phyloP scores from a whole-genome alignment of 345 rosid genomes.

The Tarenaya hassleriana region DNA sequence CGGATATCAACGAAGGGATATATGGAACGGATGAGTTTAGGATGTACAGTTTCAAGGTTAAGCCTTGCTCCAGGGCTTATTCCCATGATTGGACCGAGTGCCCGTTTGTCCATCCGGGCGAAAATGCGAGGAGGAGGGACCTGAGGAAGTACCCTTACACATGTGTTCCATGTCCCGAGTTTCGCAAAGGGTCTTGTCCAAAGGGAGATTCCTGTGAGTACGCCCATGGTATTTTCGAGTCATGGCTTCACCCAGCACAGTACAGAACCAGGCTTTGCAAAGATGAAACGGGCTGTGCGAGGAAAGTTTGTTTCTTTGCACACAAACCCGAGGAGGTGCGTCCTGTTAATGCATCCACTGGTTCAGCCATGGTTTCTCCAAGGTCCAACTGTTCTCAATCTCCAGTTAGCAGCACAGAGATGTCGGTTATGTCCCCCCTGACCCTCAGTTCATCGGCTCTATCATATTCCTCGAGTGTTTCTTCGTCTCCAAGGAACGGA shows the following conservation, averaged over 20 bases:
- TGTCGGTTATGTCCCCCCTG: constrained; percentile 53
- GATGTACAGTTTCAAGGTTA: constrained; percentile 88
- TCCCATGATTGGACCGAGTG: constrained; percentile 99
- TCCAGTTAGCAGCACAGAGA: constrained; percentile 46
- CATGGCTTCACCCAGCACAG: constrained; percentile 98
- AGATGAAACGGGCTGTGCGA: constrained; percentile 78
- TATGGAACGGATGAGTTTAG: constrained; percentile 89
- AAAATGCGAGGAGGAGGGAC: constrained; percentile 98
- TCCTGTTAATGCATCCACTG: constrained; percentile 86
- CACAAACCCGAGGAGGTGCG: constrained; percentile 80
- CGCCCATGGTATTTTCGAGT: constrained; percentile 96
- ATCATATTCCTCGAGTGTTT: constrained; percentile 39
- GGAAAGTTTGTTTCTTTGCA: constrained; percentile 98
- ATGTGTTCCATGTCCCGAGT: constrained; percentile 98
- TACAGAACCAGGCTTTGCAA: constrained; percentile 93
- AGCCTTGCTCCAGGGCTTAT: constrained; percentile 97
- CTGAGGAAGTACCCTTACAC: constrained; percentile 86
- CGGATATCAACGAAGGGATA: constrained; percentile 86
- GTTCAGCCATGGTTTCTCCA: constrained; percentile 96
- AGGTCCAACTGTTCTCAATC: constrained; percentile 38
- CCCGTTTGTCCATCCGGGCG: constrained; percentile 97
- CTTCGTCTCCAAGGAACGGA: constrained; percentile 67
- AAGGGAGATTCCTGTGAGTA: constrained; percentile 90
- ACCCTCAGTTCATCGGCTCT: constrained; percentile 45
- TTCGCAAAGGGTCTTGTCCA: constrained; percentile 86